Evolutionary conservation across 257 asterid genomes (phyloP).

Genomic region (Thymus mandschuricus): DNA sequence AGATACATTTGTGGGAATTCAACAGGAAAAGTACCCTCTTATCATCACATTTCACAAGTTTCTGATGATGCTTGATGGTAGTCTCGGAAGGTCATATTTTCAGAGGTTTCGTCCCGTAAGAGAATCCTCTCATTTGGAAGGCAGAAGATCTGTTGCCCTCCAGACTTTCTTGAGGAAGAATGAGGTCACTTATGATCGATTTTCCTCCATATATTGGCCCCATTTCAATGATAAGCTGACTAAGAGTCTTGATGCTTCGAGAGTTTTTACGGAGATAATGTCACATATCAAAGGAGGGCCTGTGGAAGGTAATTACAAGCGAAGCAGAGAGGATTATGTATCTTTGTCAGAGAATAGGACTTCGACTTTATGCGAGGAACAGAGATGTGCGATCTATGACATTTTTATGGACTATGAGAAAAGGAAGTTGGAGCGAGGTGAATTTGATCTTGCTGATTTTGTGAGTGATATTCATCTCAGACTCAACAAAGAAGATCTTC

Average conservation of each 20-base stretch:
- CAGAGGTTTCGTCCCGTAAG: constrained; percentile 46
- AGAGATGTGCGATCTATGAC: constrained; percentile 48
- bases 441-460: constrained; percentile 75
- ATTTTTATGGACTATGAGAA: constrained; percentile 64
- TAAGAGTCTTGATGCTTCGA: constrained; percentile 54
- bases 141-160: constrained; percentile 44
- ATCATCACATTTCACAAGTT: constrained; percentile 69
- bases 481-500: constrained; percentile 35
- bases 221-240: constrained; percentile 49
- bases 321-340: constrained; percentile 43
- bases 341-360: constrained; percentile 44
- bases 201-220: constrained; percentile 58
- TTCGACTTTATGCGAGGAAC: constrained; percentile 45
- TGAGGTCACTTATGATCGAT: constrained; percentile 65
- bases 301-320: constrained; percentile 40
- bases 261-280: constrained; percentile 63
- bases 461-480: constrained; percentile 59
- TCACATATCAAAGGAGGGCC: constrained; percentile 70
- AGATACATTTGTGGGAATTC: constrained; percentile 51
- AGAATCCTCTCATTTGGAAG: constrained; percentile 24
- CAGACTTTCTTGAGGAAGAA: constrained; percentile 53
- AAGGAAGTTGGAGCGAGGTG: constrained; percentile 50
- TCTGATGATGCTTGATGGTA: constrained; percentile 75
- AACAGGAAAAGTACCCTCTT: constrained; percentile 54
- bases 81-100: constrained; percentile 55